These are phyloP conservation scores for Pigoraptor vietnamica DNA, from an alignment of 78 protist genomes.

Conservation along the genomic window DNA sequence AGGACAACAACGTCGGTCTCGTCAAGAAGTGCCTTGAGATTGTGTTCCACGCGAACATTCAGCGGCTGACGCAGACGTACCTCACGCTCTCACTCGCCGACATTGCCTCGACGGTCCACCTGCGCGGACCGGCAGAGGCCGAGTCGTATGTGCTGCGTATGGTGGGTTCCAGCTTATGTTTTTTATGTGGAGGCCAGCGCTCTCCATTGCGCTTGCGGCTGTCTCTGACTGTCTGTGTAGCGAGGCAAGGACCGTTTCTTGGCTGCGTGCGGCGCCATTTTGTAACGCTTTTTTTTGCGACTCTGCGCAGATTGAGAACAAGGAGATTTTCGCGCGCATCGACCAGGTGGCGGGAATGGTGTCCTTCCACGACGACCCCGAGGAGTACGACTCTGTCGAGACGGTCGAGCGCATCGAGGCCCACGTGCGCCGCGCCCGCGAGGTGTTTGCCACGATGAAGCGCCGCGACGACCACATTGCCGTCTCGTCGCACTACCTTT, in stretches of 20 bases:
- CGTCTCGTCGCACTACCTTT: too few relatives aligned
- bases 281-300: too few relatives aligned
- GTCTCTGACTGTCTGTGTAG: too few relatives aligned
- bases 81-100: constrained; percentile 25
- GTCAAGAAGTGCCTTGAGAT: constrained; percentile 12
- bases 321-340: constrained; percentile 1
- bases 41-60: background rate
- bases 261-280: background rate
- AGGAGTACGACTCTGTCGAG: background rate
- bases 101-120: background rate
- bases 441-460: too few relatives aligned
- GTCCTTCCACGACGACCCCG: background rate
- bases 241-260: too few relatives aligned
- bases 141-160: background rate
- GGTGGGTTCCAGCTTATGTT: too few relatives aligned
- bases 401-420: background rate
- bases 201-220: too few relatives aligned
- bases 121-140: background rate
- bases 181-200: too few relatives aligned
- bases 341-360: constrained; percentile 9
- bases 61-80: constrained; percentile 18
- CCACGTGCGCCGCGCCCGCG: background rate
- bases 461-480: too few relatives aligned
- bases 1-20: constrained; percentile 18
- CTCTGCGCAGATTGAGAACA: constrained; percentile 6